These are phyloP conservation scores for Phaeotremella fagi DNA, from an alignment of 768 basidiomycete genomes.

Conservation along the genomic window DNA sequence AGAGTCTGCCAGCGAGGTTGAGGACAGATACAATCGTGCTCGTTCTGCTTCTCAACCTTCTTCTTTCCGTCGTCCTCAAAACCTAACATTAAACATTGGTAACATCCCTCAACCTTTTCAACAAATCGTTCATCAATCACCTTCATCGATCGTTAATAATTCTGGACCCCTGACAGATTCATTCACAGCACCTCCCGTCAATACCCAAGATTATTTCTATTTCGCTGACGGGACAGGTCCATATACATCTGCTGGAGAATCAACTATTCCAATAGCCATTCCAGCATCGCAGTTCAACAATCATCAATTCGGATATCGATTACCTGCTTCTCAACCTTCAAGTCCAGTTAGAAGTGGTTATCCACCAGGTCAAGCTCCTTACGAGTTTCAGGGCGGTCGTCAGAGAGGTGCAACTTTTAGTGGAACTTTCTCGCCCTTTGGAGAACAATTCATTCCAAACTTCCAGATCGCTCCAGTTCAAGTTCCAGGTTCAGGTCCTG, in stretches of 20 bases:
- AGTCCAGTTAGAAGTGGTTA: constrained; percentile 35
- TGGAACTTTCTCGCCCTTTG: constrained; percentile 27
- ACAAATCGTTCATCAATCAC: constrained; percentile 18
- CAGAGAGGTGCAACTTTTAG: constrained; percentile 45
- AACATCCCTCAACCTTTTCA: constrained; percentile 18
- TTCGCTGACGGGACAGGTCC: constrained; percentile 25
- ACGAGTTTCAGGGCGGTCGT: constrained; percentile 24
- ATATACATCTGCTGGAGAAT: constrained; percentile 22
- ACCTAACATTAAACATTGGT: constrained; percentile 32
- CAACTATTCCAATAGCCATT: constrained; percentile 2
- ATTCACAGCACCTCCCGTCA: constrained; percentile 17
- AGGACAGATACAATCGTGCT: constrained; percentile 12
- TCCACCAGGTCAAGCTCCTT: constrained; percentile 27
- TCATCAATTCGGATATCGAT: constrained; percentile 23
- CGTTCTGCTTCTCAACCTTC: constrained; percentile 28
- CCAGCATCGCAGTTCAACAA: no score
- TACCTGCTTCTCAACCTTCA: constrained; percentile 43
- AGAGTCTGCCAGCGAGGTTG: constrained; percentile 15
- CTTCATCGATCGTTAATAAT: constrained; percentile 20
- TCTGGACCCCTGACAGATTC: constrained; percentile 36
- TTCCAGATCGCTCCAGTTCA: constrained; percentile 9
- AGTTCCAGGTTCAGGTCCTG: no score
- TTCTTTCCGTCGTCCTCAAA: constrained; percentile 22
- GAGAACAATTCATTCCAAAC: constrained; percentile 6
- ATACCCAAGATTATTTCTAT: constrained; percentile 30